Conservation (phyloP, 805 yeast genomes). For the Wickerhamiella kazuoi region DNA sequence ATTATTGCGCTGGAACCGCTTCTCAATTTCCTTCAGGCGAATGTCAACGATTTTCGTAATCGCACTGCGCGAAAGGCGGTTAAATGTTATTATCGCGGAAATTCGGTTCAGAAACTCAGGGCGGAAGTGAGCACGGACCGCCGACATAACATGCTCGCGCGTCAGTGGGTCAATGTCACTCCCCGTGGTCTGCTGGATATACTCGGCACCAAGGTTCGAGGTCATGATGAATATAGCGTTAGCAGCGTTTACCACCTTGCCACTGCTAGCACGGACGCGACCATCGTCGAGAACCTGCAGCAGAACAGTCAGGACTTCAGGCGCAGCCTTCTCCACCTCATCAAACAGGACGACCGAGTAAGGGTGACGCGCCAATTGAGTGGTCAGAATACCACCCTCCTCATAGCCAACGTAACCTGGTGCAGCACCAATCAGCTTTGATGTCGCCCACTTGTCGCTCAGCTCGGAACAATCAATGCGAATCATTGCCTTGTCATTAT, state of each 20-base stretch:
- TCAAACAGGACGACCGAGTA: conserved; percentile 93
- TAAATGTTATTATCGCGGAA: conserved; percentile 81
- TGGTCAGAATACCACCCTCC: conserved; percentile 93
- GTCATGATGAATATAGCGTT: conserved; percentile 91
- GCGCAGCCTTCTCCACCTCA: conserved; percentile 97
- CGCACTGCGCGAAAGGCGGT: conserved; percentile 78
- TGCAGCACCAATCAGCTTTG: conserved; percentile 90
- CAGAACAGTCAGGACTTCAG: conserved; percentile 84
- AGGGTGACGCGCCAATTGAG: conserved; percentile 77
- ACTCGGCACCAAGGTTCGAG: conserved; percentile 91
- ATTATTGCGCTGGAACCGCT: conserved; percentile 70
- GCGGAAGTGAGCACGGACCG: conserved; percentile 79
- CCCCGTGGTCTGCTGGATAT: conserved; percentile 47
- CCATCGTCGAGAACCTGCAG: conserved; percentile 94
- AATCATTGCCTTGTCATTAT: conserved; percentile 92
- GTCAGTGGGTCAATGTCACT: conserved; percentile 45
- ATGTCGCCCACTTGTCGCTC: conserved; percentile 87
- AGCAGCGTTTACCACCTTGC: conserved; percentile 83
- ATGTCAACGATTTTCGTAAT: conserved; percentile 81
- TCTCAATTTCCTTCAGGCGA: conserved; percentile 68
- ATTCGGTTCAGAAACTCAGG: conserved; percentile 96
- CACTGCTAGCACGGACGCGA: conserved; percentile 83
- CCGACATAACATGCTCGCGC: conserved; percentile 60
- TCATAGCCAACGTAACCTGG: conserved; percentile 96
- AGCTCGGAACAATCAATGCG: conserved; percentile 96